These are phyloP conservation scores for Globisporangium heterothallicum DNA, from an alignment of 352 stramenopile genomes.

Conservation along the genomic window DNA sequence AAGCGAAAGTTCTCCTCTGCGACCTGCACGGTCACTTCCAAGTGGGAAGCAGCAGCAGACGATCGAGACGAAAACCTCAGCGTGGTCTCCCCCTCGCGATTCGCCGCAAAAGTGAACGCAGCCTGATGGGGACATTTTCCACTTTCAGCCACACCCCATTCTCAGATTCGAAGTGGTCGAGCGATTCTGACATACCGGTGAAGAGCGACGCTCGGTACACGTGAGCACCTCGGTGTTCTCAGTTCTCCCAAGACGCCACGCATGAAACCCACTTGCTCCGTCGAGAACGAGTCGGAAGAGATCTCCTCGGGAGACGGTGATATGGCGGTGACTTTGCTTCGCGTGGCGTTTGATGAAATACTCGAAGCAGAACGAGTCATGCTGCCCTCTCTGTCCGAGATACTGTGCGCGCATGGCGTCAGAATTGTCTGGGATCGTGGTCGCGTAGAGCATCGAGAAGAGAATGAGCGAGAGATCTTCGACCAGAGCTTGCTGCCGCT, in stretches of 20 bases:
- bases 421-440: background rate
- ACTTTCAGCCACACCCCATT: background rate
- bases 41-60: background rate
- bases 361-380: conserved; percentile 1
- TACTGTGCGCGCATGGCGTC: conserved; percentile 1
- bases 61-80: background rate
- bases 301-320: background rate
- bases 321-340: background rate
- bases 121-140: background rate
- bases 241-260: background rate
- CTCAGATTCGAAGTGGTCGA: background rate
- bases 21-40: conserved; percentile 6
- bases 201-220: background rate
- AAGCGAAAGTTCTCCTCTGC: background rate
- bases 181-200: background rate
- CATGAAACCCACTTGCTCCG: background rate
- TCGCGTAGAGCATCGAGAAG: conserved; percentile 2
- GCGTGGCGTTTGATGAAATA: background rate
- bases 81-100: background rate
- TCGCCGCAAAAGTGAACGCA: conserved; percentile 2
- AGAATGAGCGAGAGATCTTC: conserved; percentile 3
- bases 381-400: background rate
- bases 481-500: conserved; percentile 1
- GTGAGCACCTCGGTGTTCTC: background rate
- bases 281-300: background rate